Evolutionary conservation across 148 eudicot species (phyloP).

Genomic region (Suaeda aralocaspica): DNA sequence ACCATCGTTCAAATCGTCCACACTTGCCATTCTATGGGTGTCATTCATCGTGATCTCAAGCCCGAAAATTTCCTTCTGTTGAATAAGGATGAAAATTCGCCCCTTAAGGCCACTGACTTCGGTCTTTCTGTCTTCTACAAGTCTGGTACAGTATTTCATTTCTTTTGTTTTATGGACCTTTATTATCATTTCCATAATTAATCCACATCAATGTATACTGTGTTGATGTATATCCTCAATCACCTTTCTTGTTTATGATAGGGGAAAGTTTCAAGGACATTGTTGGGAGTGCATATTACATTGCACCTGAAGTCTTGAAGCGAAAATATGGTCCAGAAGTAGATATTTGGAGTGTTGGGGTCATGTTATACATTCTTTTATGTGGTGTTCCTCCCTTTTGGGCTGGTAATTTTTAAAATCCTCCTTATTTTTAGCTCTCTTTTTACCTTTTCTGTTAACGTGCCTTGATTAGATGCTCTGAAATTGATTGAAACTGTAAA

Average conservation of each 20-base stretch:
- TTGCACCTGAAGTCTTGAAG: constrained; percentile 62
- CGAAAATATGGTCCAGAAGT: constrained; percentile 61
- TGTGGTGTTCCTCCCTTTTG: constrained; percentile 64
- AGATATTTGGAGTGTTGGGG: constrained; percentile 61
- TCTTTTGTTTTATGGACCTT: too few relatives aligned
- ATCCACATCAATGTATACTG: too few relatives aligned
- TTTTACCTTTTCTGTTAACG: too few relatives aligned
- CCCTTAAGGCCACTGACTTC: constrained; percentile 86
- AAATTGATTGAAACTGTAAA: neutral
- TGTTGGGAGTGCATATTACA: constrained; percentile 61
- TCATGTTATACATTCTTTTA: constrained; percentile 46
- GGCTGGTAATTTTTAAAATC: constrained; percentile 41
- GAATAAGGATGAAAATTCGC: constrained; percentile 71
- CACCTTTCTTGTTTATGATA: constrained; percentile 20
- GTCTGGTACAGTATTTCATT: constrained; percentile 69
- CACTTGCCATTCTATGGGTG: constrained; percentile 91
- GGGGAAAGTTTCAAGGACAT: constrained; percentile 63
- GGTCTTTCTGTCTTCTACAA: constrained; percentile 90
- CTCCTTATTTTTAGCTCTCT: neutral
- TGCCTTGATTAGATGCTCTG: too few relatives aligned
- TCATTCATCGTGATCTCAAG: constrained; percentile 88
- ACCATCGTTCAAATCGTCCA: constrained; percentile 89
- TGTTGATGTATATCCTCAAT: too few relatives aligned
- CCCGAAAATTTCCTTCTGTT: constrained; percentile 83
- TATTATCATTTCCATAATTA: too few relatives aligned